These are phyloP conservation scores for Talaromyces sp. DNA, from an alignment of 2,329 filamentous ascomycete genomes.

Conservation along the genomic window DNA sequence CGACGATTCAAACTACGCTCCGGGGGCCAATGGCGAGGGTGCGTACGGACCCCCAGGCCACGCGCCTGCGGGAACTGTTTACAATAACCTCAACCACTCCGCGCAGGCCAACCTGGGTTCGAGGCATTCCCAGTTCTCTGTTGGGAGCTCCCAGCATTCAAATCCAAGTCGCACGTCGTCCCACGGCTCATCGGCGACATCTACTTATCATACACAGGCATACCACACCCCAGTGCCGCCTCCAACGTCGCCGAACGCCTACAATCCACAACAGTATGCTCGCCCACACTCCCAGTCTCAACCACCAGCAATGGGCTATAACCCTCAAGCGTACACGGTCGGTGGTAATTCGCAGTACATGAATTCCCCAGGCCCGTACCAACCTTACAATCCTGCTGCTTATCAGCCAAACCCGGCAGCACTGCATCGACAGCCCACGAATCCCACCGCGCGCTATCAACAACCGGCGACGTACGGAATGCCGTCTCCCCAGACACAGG, in stretches of 20 bases:
- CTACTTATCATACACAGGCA: slow-evolving; percentile 45
- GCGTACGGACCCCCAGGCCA: slow-evolving; percentile 1
- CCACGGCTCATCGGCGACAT: slow-evolving; percentile 32
- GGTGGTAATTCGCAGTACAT: slow-evolving; percentile 21
- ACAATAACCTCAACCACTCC: slow-evolving; percentile 18
- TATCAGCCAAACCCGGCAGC: slow-evolving; percentile 36
- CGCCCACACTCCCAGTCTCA: slow-evolving; percentile 41
- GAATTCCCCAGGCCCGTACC: slow-evolving; percentile 24
- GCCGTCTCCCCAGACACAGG: slow-evolving; percentile 22
- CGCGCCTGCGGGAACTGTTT: slow-evolving; percentile 14
- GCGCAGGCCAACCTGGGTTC: slow-evolving; percentile 28
- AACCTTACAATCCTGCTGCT: slow-evolving; percentile 46
- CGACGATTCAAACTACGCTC: slow-evolving; percentile 53
- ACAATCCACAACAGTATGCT: slow-evolving; percentile 60
- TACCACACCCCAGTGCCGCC: slow-evolving; percentile 36
- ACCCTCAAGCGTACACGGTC: slow-evolving; percentile 57
- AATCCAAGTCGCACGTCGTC: slow-evolving; percentile 36
- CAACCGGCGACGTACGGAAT: slow-evolving; percentile 27
- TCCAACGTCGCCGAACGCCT: slow-evolving; percentile 39
- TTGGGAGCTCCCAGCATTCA: slow-evolving; percentile 27
- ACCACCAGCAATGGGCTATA: slow-evolving; percentile 51
- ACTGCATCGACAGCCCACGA: slow-evolving; percentile 23
- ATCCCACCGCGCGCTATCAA: slow-evolving; percentile 21
- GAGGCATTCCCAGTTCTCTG: slow-evolving; percentile 30
- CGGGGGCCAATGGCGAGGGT: slow-evolving; percentile 1